These are phyloP conservation scores for Curvularia lunata DNA, from an alignment of 2,329 filamentous ascomycete genomes.

Conservation along the genomic window DNA sequence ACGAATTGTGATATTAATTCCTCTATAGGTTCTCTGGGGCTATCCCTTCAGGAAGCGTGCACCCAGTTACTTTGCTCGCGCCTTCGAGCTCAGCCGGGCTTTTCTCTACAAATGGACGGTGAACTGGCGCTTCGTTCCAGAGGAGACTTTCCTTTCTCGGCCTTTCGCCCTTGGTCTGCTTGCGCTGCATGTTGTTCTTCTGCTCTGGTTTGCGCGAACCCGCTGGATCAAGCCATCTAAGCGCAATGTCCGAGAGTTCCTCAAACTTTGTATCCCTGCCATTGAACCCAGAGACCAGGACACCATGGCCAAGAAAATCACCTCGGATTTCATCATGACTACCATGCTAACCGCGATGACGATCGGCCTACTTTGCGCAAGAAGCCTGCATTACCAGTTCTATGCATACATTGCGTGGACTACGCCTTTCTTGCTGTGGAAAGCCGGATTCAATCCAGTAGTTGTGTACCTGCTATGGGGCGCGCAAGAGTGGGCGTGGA, in stretches of 20 bases:
- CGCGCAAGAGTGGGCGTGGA: constrained; percentile 91
- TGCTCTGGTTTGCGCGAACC: constrained; percentile 68
- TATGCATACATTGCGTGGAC: constrained; percentile 91
- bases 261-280: constrained; percentile 54
- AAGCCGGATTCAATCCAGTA: constrained; percentile 70
- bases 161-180: constrained; percentile 73
- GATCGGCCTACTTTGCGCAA: constrained; percentile 82
- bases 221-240: constrained; percentile 76
- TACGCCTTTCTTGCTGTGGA: constrained; percentile 86
- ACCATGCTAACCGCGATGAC: constrained; percentile 77
- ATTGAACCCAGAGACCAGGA: constrained; percentile 58
- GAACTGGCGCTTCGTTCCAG: constrained; percentile 95
- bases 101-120: constrained; percentile 99
- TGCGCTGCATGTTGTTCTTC: constrained; percentile 67
- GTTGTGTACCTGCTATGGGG: constrained; percentile 74
- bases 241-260: constrained; percentile 63
- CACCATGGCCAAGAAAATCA: constrained; percentile 64
- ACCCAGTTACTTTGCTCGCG: constrained; percentile 75
- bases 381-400: constrained; percentile 94
- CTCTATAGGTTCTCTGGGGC: constrained; percentile 58
- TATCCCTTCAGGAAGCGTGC: constrained; percentile 73
- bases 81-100: constrained; percentile 88
- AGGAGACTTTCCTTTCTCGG: constrained; percentile 76
- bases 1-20: constrained; percentile 15
- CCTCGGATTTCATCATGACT: constrained; percentile 76